A percentile compares a stretch with the other conserved stretches of the same genome.
phyloP scores from a whole-genome alignment of 1,284 basidiomycete species.

The Ganoderma multipileum region DNA sequence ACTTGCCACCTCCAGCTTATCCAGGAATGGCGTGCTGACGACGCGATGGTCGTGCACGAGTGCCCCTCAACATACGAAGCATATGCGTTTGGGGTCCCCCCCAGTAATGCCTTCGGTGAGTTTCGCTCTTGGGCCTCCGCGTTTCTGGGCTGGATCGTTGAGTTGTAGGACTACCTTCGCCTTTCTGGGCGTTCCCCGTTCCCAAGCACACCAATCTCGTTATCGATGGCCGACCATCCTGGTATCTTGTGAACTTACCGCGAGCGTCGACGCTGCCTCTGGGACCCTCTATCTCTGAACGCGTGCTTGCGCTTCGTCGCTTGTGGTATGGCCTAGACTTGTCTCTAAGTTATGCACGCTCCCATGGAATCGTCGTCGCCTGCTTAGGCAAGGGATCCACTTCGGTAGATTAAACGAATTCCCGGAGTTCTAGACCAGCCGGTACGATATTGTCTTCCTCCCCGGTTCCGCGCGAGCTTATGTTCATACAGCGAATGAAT shows the following conservation, averaged over 20 bases:
- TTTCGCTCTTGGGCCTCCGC: no score
- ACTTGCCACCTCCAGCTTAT: slow-evolving; percentile 51
- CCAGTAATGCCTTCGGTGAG: no score
- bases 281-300: neutral
- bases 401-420: neutral
- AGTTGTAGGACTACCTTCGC: no score
- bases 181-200: no score
- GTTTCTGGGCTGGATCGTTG: no score
- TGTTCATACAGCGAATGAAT: neutral
- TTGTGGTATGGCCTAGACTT: neutral
- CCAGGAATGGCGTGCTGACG: slow-evolving; percentile 67
- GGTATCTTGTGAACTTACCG: no score
- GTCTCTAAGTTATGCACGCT: neutral
- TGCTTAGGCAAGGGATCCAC: neutral
- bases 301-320: neutral
- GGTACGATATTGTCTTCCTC: neutral
- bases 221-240: no score
- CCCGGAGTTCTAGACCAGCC: neutral
- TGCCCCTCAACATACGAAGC: no score
- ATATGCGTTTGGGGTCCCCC: no score
- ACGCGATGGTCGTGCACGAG: slow-evolving; percentile 51
- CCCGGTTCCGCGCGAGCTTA: neutral
- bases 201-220: no score
- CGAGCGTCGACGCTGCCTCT: no score
- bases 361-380: neutral